phyloP scores from a whole-genome alignment of 2,329 filamentous ascomycete species.

The Fusarium sp. region DNA sequence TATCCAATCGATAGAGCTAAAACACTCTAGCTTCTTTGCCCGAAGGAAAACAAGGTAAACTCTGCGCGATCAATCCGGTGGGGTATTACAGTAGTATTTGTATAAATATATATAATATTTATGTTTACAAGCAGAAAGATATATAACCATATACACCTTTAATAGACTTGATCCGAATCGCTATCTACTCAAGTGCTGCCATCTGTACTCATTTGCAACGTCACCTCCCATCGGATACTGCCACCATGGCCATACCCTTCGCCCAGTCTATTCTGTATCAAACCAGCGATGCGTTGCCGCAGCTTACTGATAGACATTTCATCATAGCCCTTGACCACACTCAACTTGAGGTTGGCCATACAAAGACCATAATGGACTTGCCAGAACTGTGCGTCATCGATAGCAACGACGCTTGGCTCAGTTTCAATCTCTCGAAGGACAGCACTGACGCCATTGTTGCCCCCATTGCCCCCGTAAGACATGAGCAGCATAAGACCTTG shows the following conservation, averaged over 20 bases:
- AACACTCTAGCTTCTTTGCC: no score
- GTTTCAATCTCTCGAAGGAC: slow-evolving; percentile 88
- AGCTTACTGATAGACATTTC: slow-evolving; percentile 79
- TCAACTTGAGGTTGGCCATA: slow-evolving; percentile 92
- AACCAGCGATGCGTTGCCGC: slow-evolving; percentile 77
- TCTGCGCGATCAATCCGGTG: neutral
- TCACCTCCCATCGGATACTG: slow-evolving; percentile 92
- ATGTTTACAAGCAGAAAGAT: neutral
- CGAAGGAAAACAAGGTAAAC: no score
- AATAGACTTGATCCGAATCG: neutral
- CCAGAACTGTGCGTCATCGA: slow-evolving; percentile 97
- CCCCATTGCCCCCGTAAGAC: slow-evolving; percentile 71
- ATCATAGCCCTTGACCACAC: slow-evolving; percentile 71
- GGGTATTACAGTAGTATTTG: neutral
- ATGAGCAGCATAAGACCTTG: slow-evolving; percentile 96
- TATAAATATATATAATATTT: neutral
- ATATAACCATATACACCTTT: neutral
- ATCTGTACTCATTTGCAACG: slow-evolving; percentile 75
- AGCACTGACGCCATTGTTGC: slow-evolving; percentile 67
- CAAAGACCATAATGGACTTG: slow-evolving; percentile 97
- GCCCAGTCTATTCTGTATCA: slow-evolving; percentile 87
- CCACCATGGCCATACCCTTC: slow-evolving; percentile 86
- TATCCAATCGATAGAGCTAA: no score
- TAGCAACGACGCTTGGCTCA: slow-evolving; percentile 77
- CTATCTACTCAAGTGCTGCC: slow-evolving; percentile 29